Evolutionary conservation across 163 green algal genomes (phyloP).

Genomic region (Scenedesmus sp.): DNA sequence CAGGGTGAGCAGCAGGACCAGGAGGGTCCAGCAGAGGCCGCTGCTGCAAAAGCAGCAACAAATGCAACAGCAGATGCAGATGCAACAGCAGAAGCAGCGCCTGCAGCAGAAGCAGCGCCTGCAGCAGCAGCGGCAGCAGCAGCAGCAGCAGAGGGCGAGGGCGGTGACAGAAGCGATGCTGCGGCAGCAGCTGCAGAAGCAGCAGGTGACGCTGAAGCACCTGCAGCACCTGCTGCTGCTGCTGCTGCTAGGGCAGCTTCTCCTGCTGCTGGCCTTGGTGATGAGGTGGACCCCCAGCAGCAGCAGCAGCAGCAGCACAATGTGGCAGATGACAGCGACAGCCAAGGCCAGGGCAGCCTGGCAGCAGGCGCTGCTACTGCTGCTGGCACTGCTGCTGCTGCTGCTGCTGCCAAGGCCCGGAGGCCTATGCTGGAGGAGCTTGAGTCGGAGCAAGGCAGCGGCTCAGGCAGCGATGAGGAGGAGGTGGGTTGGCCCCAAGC

Average conservation of each 20-base stretch:
- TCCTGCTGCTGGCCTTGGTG: background rate
- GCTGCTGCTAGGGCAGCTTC: background rate
- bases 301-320: background rate
- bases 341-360: background rate
- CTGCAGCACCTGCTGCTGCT: background rate
- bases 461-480: background rate
- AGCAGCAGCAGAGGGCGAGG: background rate
- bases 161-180: background rate
- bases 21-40: background rate
- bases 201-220: background rate
- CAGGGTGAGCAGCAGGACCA: background rate
- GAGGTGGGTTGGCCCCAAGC: background rate
- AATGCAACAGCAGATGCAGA: background rate
- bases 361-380: background rate
- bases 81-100: background rate
- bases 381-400: constrained; percentile 3
- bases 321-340: constrained; percentile 12
- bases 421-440: constrained; percentile 54
- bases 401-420: background rate
- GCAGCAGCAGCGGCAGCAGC: background rate
- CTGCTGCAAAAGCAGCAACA: background rate
- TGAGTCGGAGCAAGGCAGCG: constrained; percentile 45
- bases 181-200: background rate
- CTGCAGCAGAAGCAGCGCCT: background rate
- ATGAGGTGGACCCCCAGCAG: constrained; percentile 11